Evolutionary conservation across 2,329 filamentous ascomycete genomes (phyloP).

Genomic region (Xylariaceae sp.): DNA sequence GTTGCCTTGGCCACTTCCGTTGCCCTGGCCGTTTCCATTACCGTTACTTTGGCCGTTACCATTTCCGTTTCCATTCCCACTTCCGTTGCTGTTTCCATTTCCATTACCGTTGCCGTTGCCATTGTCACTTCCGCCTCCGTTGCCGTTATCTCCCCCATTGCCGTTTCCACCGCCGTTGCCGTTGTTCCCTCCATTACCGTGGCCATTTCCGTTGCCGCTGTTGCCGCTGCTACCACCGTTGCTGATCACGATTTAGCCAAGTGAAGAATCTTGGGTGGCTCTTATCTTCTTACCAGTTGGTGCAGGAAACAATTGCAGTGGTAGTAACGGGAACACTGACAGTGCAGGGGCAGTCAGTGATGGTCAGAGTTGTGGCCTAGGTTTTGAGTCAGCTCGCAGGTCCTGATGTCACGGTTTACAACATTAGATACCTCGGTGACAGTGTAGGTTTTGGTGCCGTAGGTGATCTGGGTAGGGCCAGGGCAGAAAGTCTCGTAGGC

Average conservation of each 20-base stretch:
- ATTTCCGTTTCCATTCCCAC: no score
- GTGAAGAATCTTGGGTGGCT: background rate
- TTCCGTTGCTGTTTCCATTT: constrained; percentile 17
- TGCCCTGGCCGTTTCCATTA: constrained; percentile 15
- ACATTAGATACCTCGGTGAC: constrained; percentile 52
- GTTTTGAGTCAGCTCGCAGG: constrained; percentile 22
- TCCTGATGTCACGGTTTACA: background rate
- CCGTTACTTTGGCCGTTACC: constrained; percentile 13
- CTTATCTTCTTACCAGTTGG: constrained; percentile 27
- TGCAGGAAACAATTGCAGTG: constrained; percentile 43
- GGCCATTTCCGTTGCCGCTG: background rate
- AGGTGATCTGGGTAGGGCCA: constrained; percentile 56
- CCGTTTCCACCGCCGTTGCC: no score
- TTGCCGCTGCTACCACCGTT: constrained; percentile 1
- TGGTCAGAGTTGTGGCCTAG: constrained; percentile 62
- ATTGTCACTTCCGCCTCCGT: constrained; percentile 20
- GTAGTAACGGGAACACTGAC: constrained; percentile 54
- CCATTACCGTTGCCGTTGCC: constrained; percentile 14
- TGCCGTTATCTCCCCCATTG: constrained; percentile 5
- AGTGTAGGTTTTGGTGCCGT: constrained; percentile 63
- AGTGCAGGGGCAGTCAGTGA: constrained; percentile 69
- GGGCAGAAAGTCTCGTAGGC: constrained; percentile 70
- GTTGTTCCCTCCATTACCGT: no score
- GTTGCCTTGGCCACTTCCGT: constrained; percentile 19
- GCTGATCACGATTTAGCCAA: constrained; percentile 20